Percentiles rank a stretch among this genome's conserved stretches.
These are phyloP conservation scores for Saxophila tyrrhenica DNA, from an alignment of 495 filamentous ascomycete genomes.

Conservation along the genomic window DNA sequence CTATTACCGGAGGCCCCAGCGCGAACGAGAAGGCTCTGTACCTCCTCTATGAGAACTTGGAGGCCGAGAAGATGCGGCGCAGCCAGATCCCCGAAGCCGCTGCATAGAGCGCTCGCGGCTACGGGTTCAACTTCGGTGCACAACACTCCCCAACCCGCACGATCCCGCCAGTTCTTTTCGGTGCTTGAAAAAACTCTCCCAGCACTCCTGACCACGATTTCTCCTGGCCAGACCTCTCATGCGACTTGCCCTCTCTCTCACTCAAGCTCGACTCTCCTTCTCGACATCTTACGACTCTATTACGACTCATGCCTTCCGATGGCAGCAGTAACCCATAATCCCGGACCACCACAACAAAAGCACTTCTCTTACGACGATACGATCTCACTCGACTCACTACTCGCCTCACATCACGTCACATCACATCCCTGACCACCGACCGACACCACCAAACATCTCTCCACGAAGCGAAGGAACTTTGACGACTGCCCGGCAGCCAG, in stretches of 20 bases:
- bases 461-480: no score
- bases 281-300: neutral
- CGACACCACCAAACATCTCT: neutral
- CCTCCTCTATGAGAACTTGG: constrained; percentile 94
- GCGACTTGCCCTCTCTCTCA: neutral
- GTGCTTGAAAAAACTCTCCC: no score
- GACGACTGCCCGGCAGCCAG: neutral
- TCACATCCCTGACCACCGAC: neutral
- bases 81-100: constrained; percentile 53
- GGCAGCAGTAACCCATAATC: neutral
- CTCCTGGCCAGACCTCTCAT: no score
- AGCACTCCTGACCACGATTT: no score
- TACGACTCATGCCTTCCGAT: neutral
- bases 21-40: constrained; percentile 93
- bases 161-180: constrained; percentile 7
- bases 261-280: neutral
- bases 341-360: neutral
- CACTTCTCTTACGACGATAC: neutral
- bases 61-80: constrained; percentile 95
- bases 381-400: neutral
- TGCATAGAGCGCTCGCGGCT: constrained; percentile 12
- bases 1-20: constrained; percentile 84
- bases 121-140: neutral
- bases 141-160: neutral
- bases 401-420: neutral